Evolutionary conservation across 441 rosid genomes (phyloP).

Genomic region (Corymbia calophylla): DNA sequence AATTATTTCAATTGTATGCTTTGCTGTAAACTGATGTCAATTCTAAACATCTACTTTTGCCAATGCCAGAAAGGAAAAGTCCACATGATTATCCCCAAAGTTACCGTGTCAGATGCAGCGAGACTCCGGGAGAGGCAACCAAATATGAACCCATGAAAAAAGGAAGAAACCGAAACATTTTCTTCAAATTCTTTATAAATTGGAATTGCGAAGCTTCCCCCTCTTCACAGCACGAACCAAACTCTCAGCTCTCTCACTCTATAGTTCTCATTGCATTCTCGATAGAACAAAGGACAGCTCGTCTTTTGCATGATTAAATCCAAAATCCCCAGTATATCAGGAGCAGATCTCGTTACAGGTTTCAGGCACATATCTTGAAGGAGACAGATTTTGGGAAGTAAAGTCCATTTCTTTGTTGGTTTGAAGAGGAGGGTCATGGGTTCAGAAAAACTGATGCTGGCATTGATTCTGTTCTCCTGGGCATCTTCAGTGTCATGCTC

Average conservation of each 20-base stretch:
- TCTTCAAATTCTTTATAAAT: neutral
- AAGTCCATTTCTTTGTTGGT: neutral
- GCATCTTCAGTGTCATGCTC: neutral
- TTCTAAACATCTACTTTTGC: neutral
- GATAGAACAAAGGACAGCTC: neutral
- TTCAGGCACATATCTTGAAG: neutral
- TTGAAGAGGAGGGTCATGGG: neutral
- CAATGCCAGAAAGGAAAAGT: neutral
- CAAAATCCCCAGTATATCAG: neutral
- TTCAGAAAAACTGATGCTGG: neutral
- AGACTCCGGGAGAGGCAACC: neutral
- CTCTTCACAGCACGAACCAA: neutral
- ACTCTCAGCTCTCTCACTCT: neutral
- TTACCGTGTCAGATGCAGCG: neutral
- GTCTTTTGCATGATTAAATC: neutral
- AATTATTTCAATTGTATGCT: too few relatives aligned
- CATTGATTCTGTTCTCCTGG: neutral
- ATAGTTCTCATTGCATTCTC: neutral
- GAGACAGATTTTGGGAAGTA: neutral
- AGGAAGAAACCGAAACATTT: neutral
- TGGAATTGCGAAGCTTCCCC: neutral
- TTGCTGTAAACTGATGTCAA: neutral
- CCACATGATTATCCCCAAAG: neutral
- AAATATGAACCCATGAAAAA: neutral
- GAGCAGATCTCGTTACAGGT: neutral